phyloP scores from a whole-genome alignment of 2,329 filamentous ascomycete species.

The Botryotinia convoluta region DNA sequence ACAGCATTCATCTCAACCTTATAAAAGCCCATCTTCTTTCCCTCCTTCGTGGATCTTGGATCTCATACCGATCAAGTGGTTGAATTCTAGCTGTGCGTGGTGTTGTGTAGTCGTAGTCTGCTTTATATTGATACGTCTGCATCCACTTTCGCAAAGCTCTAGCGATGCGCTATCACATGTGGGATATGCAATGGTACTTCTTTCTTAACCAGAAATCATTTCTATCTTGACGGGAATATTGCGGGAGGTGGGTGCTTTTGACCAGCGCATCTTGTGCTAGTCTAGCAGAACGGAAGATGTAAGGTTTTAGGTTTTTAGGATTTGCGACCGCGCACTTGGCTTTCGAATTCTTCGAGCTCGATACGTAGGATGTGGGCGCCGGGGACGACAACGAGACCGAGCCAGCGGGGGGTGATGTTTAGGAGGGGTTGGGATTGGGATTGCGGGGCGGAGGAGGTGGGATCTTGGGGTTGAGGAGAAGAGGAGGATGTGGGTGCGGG shows the following conservation, averaged over 20 bases:
- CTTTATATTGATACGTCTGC: not conserved
- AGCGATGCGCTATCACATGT: not conserved
- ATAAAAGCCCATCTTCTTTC: not conserved
- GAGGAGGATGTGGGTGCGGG: constrained; percentile 30
- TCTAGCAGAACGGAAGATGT: not conserved
- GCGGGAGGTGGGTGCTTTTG: not conserved
- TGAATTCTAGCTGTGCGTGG: not conserved
- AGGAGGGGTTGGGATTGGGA: constrained; percentile 18
- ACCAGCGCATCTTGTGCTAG: not conserved
- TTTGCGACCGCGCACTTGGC: constrained; percentile 37
- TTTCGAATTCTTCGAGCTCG: constrained; percentile 75
- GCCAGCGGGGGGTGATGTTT: constrained; percentile 72
- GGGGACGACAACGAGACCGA: constrained; percentile 87
- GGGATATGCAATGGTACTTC: not conserved
- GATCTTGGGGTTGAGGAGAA: constrained; percentile 58
- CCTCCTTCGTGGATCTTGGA: no score
- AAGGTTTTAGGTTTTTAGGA: not conserved
- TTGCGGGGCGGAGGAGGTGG: not conserved
- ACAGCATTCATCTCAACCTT: not conserved
- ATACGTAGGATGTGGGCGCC: constrained; percentile 83
- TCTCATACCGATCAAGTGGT: no score
- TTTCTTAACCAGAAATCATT: not conserved
- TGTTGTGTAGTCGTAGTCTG: not conserved
- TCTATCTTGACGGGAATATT: not conserved
- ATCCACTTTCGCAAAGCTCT: not conserved